Evolutionary conservation across 1,139 yeast genomes (phyloP), one percentile per base, ranked within the genome.

Genomic region (Pichia sp.): DNA sequence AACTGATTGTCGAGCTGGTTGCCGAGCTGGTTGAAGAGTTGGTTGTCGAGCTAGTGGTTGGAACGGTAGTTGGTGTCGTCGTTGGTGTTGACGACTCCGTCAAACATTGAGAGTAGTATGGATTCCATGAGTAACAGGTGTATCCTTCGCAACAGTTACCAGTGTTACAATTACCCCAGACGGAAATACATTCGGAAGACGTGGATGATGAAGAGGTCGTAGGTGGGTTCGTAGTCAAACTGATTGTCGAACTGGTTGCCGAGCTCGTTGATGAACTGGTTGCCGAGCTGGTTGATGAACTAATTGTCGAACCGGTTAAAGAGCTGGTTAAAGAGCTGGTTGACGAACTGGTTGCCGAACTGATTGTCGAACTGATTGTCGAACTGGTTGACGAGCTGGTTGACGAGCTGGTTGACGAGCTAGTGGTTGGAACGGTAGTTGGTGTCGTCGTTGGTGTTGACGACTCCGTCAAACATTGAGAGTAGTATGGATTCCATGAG

Each of bases 111-210:
- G 36, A 31, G 36, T 31, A 31, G 16, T 31, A 31, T 31, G 36
- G 36, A 31, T 31, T 31, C 13, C 16, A 10, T 31, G 36, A 31
- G 13, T n/a, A 12, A n/a, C 36, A 31, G 5, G 36, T 12, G 36
- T 31, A 31, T 5, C 36, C 36, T 16, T 31, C 36, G 13, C 36
- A 31, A 4, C 36, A 31, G 36, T 10, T 31, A 5, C 16, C 36
- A 31, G 44, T 16, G 34, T 12, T 37, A 12, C 23, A 28, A 10
- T 37, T 16, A 16, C 42, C 45, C 26, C 41, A 40, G 2, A 12
- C 37, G 5, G 42, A n/a, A 16, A 40, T 16, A 44, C 54, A 51
- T 6, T 23, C 30, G 8, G 28, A 6, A 13, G 54, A 37, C 25
- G 46, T n/a, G 3, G 55, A 30, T n/a, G 48, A 19, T 31, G 36